These are phyloP conservation scores for Teratosphaeria destructans DNA, from an alignment of 2,329 filamentous ascomycete species.

Conservation along the genomic window DNA sequence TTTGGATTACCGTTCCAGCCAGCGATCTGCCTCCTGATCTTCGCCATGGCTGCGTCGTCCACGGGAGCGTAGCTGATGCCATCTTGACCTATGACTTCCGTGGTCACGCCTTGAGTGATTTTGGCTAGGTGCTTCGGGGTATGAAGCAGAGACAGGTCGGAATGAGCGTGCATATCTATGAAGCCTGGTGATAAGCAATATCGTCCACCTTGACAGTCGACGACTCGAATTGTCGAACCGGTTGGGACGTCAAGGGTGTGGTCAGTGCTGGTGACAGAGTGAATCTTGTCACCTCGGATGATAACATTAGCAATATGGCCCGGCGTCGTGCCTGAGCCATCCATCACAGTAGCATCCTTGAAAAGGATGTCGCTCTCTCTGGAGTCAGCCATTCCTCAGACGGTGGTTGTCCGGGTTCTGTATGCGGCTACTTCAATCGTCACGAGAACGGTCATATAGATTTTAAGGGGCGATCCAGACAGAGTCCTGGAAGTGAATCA, in stretches of 20 bases:
- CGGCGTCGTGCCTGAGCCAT: slow-evolving; percentile 14
- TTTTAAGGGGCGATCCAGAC: neutral
- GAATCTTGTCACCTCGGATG: slow-evolving; percentile 12
- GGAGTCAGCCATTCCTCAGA: neutral
- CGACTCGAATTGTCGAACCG: slow-evolving; percentile 1
- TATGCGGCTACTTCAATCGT: neutral
- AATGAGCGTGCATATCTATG: slow-evolving; percentile 24
- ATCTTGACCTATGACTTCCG: slow-evolving; percentile 22
- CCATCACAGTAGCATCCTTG: slow-evolving; percentile 13
- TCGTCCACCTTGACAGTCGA: slow-evolving; percentile 17
- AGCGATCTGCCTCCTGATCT: slow-evolving; percentile 20
- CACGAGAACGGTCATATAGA: neutral
- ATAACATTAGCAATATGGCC: slow-evolving; percentile 13
- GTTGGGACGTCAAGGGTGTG: neutral
- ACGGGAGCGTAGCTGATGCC: slow-evolving; percentile 20
- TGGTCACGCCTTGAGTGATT: slow-evolving; percentile 20
- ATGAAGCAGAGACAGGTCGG: slow-evolving; percentile 19
- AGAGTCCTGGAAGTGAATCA: neutral
- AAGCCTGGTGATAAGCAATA: slow-evolving; percentile 20
- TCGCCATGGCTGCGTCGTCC: slow-evolving; percentile 12
- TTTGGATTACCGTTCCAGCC: slow-evolving; percentile 21
- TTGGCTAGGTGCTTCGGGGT: slow-evolving; percentile 18
- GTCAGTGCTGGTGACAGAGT: slow-evolving; percentile 4
- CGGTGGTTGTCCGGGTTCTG: neutral
- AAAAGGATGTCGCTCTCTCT: slow-evolving; percentile 9